Conservation (phyloP, 75 land plant species). For the Sequoia sempervirens region DNA sequence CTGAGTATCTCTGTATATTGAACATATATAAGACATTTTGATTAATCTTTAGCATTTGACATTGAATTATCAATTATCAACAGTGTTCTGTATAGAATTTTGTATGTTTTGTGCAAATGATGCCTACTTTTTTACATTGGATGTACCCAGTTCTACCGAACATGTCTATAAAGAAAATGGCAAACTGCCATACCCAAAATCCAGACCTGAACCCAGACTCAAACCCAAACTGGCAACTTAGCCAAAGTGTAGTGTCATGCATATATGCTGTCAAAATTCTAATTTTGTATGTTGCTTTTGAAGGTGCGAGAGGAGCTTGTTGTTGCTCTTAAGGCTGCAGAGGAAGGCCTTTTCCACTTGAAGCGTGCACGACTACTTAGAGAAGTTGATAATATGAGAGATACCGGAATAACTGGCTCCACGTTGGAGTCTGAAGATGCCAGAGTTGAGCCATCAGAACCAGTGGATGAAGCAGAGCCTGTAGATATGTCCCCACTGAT, state of each 20-base stretch:
- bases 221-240: neutral
- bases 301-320: constrained; percentile 84
- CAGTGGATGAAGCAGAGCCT: constrained; percentile 24
- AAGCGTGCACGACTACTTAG: constrained; percentile 68
- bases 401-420: constrained; percentile 6
- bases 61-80: too few species aligned
- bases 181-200: too few species aligned
- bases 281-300: constrained; percentile 1
- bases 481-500: constrained; percentile 21
- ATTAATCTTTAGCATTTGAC: too few species aligned
- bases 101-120: too few species aligned
- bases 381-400: constrained; percentile 46
- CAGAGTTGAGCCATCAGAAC: constrained; percentile 32
- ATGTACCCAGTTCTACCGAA: too few species aligned
- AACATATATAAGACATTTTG: too few species aligned
- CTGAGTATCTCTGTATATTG: too few species aligned
- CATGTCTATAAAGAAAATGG: too few species aligned
- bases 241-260: neutral
- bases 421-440: constrained; percentile 16
- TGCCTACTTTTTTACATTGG: too few species aligned
- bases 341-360: constrained; percentile 82
- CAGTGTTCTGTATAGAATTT: too few species aligned
- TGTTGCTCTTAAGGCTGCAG: constrained; percentile 71
- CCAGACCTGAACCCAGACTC: too few species aligned
- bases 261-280: neutral